These are phyloP conservation scores for Rhynchosporium graminicola DNA, from an alignment of 2,329 filamentous ascomycete genomes.

Conservation along the genomic window DNA sequence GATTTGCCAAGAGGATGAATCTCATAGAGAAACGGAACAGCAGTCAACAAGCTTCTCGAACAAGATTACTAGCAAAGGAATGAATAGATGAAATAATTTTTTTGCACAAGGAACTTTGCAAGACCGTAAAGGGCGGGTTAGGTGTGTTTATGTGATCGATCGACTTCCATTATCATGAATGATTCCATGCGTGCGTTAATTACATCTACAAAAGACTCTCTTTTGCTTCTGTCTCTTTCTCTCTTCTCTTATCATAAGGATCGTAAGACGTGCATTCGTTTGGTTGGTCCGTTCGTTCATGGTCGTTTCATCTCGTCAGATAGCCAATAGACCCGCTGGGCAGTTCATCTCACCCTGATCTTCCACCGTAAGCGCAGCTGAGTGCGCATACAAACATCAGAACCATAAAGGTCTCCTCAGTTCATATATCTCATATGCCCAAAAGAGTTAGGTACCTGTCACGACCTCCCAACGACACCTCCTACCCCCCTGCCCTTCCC, in stretches of 20 bases:
- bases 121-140: background rate
- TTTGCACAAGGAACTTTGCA: too few relatives aligned
- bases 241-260: background rate
- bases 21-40: too few relatives aligned
- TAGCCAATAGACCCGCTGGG: background rate
- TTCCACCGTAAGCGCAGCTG: background rate
- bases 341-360: background rate
- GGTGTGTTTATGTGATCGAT: background rate
- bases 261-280: constrained; percentile 2
- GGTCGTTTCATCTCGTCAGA: constrained; percentile 5
- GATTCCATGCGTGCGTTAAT: constrained; percentile 8
- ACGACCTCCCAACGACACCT: background rate
- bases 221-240: too few relatives aligned
- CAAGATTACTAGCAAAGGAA: too few relatives aligned
- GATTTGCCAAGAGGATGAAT: too few relatives aligned
- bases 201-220: constrained; percentile 3
- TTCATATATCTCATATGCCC: background rate
- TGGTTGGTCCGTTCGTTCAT: background rate
- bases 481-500: constrained; percentile 16
- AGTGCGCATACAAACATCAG: background rate
- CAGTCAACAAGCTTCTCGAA: too few relatives aligned
- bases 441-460: background rate
- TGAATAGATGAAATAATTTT: too few relatives aligned
- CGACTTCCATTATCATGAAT: background rate
- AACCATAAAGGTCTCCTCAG: background rate